phyloP scores from a whole-genome alignment of 2,329 filamentous ascomycete species.

The Tolypocladium tropicale region DNA sequence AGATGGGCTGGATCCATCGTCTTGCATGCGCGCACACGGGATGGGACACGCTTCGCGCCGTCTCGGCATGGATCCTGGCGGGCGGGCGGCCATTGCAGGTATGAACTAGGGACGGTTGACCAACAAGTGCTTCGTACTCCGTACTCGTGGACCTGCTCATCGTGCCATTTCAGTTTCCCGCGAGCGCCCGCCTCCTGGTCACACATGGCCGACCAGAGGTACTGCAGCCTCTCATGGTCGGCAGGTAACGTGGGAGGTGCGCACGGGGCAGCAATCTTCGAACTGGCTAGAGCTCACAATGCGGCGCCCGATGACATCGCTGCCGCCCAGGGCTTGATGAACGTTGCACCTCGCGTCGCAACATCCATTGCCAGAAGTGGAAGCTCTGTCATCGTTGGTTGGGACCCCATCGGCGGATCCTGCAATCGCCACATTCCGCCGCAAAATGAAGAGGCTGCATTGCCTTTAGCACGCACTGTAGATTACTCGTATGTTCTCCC shows the following conservation, averaged over 20 bases:
- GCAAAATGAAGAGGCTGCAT: background rate
- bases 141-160: background rate
- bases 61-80: background rate
- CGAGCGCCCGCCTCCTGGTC: background rate
- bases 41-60: background rate
- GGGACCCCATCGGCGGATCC: background rate
- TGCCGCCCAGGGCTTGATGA: background rate
- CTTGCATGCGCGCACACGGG: slow-evolving; percentile 1
- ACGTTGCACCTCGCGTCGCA: background rate
- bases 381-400: background rate
- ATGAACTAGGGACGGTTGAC: background rate
- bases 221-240: background rate
- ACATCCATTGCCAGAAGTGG: background rate
- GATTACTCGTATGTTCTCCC: background rate
- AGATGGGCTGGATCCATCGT: background rate
- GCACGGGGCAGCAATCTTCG: background rate
- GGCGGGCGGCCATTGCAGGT: background rate
- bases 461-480: background rate
- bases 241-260: background rate
- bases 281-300: background rate
- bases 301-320: background rate
- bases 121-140: background rate
- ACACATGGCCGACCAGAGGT: background rate
- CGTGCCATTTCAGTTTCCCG: background rate
- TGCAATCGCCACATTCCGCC: background rate